These are phyloP conservation scores for Dioscorea cayenensis DNA, from an alignment of 116 monocot species.

Conservation along the genomic window DNA sequence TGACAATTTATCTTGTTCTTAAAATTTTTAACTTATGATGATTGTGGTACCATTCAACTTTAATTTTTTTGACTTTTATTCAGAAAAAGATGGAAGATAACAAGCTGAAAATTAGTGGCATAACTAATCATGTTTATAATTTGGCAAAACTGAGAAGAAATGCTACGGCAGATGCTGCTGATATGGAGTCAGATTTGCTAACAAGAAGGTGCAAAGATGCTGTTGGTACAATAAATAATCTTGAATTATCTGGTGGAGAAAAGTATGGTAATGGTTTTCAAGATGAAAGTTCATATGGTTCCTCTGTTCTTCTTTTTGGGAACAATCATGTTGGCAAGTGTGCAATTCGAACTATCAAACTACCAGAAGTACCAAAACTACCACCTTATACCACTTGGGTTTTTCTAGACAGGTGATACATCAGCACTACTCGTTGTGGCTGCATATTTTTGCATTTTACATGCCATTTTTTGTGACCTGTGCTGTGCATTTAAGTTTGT, in stretches of 20 bases:
- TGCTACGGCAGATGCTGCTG: constrained; percentile 16
- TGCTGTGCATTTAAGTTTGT: too few relatives aligned
- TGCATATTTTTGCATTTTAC: not conserved
- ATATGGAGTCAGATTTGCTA: constrained; percentile 42
- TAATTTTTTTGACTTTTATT: constrained; percentile 5
- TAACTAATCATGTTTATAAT: constrained; percentile 48
- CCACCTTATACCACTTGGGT: constrained; percentile 99
- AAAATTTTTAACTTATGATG: not conserved
- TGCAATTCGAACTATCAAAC: constrained; percentile 61
- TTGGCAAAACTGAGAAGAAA: constrained; percentile 44
- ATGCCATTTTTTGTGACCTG: too few relatives aligned
- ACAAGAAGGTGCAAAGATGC: constrained; percentile 73
- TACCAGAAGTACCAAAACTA: constrained; percentile 62
- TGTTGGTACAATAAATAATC: constrained; percentile 44
- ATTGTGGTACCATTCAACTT: not conserved
- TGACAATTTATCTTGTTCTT: not conserved
- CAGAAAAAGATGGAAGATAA: constrained; percentile 90
- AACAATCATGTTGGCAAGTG: constrained; percentile 64
- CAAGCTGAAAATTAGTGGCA: constrained; percentile 55
- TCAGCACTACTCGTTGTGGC: not conserved
- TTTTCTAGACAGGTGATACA: constrained; percentile 80
- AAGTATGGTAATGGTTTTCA: constrained; percentile 41
- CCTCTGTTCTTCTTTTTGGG: constrained; percentile 56
- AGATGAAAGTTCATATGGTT: constrained; percentile 69
- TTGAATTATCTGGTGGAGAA: constrained; percentile 50